Evolutionary conservation across 2,329 filamentous ascomycete species (phyloP), one percentile per base, ranked within the genome.

Genomic region (Capronia coronata): DNA sequence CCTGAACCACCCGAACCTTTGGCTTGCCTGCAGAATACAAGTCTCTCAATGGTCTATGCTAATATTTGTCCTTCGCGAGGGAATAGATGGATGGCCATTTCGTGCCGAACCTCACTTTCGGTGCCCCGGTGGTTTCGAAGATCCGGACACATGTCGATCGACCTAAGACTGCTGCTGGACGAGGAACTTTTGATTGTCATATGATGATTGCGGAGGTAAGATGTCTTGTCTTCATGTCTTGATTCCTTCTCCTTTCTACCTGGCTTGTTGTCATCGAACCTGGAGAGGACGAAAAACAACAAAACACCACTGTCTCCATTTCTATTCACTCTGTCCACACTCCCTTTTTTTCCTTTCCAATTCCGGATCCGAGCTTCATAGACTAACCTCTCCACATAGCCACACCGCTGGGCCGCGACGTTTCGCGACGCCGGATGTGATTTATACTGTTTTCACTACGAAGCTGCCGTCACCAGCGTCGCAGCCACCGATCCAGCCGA

Each of bases 371-470:
- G 18, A 57, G 58, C 56, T 27, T 27, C 39, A 25, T 37, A 21
- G 29, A 11, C 9, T 32, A 27, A 19, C 46, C 9, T 40, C 14
- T 7, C 39, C 14, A n/a, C 30, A 59, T 60, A 93, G 90, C 93
- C 93, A 60, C 94, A 97, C 76, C 90, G 89, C 77, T 98, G 93
- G 93, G 90, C 96, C 62, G 87, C 86, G 65, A 87, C 94, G 55
- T 97, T 98, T 75, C 82, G 93, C 68, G 83, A 86, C 46, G 93
- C 89, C 52, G 93, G 93, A 46, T 96, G 90, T 71, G 89, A 98
- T 69, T 78, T 98, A n/a, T 98, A 98, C 76, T 97, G 93, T 76
- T 98, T 98, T 76, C 93, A 98, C 76, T 97, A 97, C 71, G 93
- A 98, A 73, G 93, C 93, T 21, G 93, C 93, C 57, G 79, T 93